Evolutionary conservation across 306 rosid species (phyloP).

Genomic region (Nissolia schottii): DNA sequence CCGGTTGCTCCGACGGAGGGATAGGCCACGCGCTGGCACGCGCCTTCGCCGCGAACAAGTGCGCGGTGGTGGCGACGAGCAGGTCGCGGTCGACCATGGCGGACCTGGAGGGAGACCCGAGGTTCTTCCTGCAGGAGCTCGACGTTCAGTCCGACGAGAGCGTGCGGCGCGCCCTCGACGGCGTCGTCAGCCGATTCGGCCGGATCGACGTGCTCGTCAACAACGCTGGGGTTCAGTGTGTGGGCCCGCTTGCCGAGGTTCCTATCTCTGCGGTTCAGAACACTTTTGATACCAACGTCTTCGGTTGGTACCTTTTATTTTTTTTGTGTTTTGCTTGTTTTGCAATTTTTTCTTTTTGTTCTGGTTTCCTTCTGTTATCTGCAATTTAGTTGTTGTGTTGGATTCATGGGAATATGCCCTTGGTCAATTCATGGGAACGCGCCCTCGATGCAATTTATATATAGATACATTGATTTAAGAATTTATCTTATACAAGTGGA

Average conservation of each 20-base stretch:
- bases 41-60: constrained; percentile 57
- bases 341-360: not conserved
- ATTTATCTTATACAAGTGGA: too few relatives aligned
- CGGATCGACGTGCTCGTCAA: constrained; percentile 71
- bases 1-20: constrained; percentile 67
- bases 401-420: too few relatives aligned
- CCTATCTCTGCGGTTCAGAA: constrained; percentile 54
- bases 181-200: constrained; percentile 48
- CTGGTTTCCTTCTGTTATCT: not conserved
- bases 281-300: constrained; percentile 72
- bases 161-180: constrained; percentile 38
- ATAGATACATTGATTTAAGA: too few relatives aligned
- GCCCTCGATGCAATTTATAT: too few relatives aligned
- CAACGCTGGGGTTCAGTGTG: constrained; percentile 77
- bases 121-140: constrained; percentile 58
- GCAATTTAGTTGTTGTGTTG: not conserved
- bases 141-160: constrained; percentile 76
- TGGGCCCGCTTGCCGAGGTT: constrained; percentile 75
- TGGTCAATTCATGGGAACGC: too few relatives aligned
- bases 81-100: constrained; percentile 53
- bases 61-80: constrained; percentile 74
- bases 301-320: constrained; percentile 31
- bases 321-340: not conserved
- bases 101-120: constrained; percentile 44
- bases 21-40: constrained; percentile 76